Evolutionary conservation across 2,329 filamentous ascomycete species (phyloP).

Genomic region (Aspergillus alliaceus): DNA sequence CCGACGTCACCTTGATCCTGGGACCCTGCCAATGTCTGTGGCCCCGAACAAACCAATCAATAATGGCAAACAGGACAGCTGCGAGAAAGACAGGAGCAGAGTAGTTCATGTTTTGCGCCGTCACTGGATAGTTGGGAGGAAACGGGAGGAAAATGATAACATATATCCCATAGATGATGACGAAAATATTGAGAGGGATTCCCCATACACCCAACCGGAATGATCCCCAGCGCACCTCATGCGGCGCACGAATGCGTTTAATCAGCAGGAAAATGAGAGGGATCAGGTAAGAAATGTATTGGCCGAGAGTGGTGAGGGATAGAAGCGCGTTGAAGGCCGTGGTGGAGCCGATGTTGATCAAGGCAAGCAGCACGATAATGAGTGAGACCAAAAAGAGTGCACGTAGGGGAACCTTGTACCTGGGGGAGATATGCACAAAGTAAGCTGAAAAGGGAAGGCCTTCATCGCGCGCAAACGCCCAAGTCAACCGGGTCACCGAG

Average conservation of each 20-base stretch:
- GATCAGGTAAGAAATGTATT: slow-evolving; percentile 53
- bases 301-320: slow-evolving; percentile 50
- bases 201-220: slow-evolving; percentile 22
- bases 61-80: slow-evolving; percentile 18
- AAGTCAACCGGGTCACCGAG: slow-evolving; percentile 42
- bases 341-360: slow-evolving; percentile 25
- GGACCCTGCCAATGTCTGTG: slow-evolving; percentile 6
- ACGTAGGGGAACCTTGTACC: slow-evolving; percentile 42
- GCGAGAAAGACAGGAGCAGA: slow-evolving; percentile 15
- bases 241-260: slow-evolving; percentile 3
- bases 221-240: slow-evolving; percentile 13
- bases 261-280: slow-evolving; percentile 35
- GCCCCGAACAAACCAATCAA: slow-evolving; percentile 15
- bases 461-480: slow-evolving; percentile 46
- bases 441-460: slow-evolving; percentile 41
- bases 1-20: not conserved
- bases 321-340: slow-evolving; percentile 55
- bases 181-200: slow-evolving; percentile 17
- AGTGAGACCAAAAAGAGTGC: slow-evolving; percentile 28
- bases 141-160: slow-evolving; percentile 25
- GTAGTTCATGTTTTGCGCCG: slow-evolving; percentile 26
- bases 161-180: slow-evolving; percentile 23
- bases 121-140: slow-evolving; percentile 23
- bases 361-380: slow-evolving; percentile 28
- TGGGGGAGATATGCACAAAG: slow-evolving; percentile 27